Base-by-base conservation (phyloP, 2,329 filamentous ascomycete genomes). In the Colletotrichum simmondsii region DNA sequence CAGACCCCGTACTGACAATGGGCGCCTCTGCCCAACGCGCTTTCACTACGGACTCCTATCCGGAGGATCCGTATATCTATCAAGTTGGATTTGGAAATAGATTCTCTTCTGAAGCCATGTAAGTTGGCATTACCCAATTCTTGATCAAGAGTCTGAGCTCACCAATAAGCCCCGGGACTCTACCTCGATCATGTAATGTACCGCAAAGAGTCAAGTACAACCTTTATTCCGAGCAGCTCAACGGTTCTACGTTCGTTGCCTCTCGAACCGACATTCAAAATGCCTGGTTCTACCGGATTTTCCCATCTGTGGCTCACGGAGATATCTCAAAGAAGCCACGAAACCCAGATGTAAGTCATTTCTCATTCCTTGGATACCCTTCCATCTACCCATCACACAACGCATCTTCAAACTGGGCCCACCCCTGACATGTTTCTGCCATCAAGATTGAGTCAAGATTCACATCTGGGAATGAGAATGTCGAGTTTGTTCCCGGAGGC, bases 221-320 rank as follows among this genome's bases (percentile, higher is more conserved):
- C 66, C 79, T 86, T 12, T 85, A 86, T 58, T 82, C 85, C 11
- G 86, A 88, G 73, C 85, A 88, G 78, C 82, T 87, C 52, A 87
- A 83, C 79, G 86, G 86, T 72, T 82, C 76, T 71, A 76, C 81
- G 1, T 83, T 84, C 68, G 75, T 80, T 42, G 70, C 80, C 4
- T 32, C 65, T 53, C 68, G 67, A 59, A 37, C 24, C 16, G 53
- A 42, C 11, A 19, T 58, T 8, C 77, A 77, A 16, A 71, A 79
- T 72, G 77, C 78, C n/a, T 79, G 79, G 78, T 78, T 80, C 61
- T 80, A 80, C 59, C 78, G 77, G 52, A 78, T 80, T 59, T 74
- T 76, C 35, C 79, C 80, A 19, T 78, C 78, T 6, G 77, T 80
- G 35, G 77, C 76, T n/a, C 76, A 77, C 26, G 73, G 73, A 4